phyloP scores from a whole-genome alignment of 2,329 filamentous ascomycete genomes.

The Ceratocystis destructans region DNA sequence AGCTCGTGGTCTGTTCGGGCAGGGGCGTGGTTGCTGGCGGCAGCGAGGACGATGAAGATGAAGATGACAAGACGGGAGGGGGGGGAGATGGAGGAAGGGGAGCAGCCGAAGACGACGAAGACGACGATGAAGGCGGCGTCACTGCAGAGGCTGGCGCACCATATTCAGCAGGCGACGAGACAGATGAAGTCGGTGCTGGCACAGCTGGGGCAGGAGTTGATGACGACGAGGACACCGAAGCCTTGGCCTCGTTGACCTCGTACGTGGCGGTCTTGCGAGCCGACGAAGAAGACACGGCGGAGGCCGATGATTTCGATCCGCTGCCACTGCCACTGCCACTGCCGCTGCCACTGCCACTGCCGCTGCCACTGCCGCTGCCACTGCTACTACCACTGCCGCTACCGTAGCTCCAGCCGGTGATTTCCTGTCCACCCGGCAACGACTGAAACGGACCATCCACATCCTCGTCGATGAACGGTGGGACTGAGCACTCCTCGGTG shows the following conservation, averaged over 20 bases:
- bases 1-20: constrained; percentile 19
- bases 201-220: neutral
- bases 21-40: neutral
- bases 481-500: constrained; percentile 38
- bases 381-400: constrained; percentile 17
- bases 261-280: neutral
- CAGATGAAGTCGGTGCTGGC: neutral
- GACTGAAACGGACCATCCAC: constrained; percentile 32
- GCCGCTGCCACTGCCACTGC: constrained; percentile 23
- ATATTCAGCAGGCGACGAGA: too few species aligned
- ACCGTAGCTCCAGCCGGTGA: constrained; percentile 40
- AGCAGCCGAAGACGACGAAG: neutral
- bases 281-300: neutral
- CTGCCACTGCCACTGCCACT: constrained; percentile 19
- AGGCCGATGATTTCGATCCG: neutral
- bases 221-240: constrained; percentile 10
- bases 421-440: constrained; percentile 43
- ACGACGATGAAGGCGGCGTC: neutral
- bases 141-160: too few species aligned
- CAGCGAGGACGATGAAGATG: neutral
- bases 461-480: constrained; percentile 34
- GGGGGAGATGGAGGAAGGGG: neutral
- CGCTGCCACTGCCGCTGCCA: constrained; percentile 25
- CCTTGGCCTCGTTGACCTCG: constrained; percentile 2
- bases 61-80: neutral